A percentile compares a stretch with the other conserved stretches of the same genome.
Evolutionary conservation across 331 rosid genomes (phyloP).

Genomic region (Quercus lobata): DNA sequence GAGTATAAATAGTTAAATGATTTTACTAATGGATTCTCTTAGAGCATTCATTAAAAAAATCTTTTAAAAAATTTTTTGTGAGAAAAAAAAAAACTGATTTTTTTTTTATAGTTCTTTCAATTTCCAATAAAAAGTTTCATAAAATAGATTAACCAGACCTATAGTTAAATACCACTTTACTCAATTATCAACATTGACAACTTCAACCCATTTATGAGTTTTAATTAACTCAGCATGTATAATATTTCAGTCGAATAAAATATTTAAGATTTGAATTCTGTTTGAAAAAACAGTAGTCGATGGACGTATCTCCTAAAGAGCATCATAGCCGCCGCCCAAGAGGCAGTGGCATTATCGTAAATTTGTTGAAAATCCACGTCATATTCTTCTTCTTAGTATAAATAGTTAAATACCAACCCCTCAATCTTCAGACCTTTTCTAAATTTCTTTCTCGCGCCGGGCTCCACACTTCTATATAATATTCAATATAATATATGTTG

Average conservation of each 20-base stretch:
- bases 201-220: accelerated
- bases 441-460: neutral
- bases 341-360: neutral
- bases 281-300: accelerated
- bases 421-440: neutral
- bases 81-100: too few relatives aligned
- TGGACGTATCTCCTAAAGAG: too few relatives aligned
- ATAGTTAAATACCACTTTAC: too few relatives aligned
- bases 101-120: accelerated
- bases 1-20: too few relatives aligned
- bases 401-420: neutral
- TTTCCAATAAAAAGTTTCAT: too few relatives aligned
- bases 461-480: too few relatives aligned
- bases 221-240: accelerated
- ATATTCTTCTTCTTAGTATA: neutral
- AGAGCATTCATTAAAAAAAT: too few relatives aligned
- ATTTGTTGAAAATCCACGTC: neutral
- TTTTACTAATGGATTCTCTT: too few relatives aligned
- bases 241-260: accelerated
- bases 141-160: too few relatives aligned
- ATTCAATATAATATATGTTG: conserved; percentile 13
- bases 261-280: accelerated
- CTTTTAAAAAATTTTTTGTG: too few relatives aligned
- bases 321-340: too few relatives aligned
- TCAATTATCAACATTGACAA: accelerated